Base-by-base conservation (phyloP, 352 stramenopile species). In the Phytophthora sp. region DNA sequence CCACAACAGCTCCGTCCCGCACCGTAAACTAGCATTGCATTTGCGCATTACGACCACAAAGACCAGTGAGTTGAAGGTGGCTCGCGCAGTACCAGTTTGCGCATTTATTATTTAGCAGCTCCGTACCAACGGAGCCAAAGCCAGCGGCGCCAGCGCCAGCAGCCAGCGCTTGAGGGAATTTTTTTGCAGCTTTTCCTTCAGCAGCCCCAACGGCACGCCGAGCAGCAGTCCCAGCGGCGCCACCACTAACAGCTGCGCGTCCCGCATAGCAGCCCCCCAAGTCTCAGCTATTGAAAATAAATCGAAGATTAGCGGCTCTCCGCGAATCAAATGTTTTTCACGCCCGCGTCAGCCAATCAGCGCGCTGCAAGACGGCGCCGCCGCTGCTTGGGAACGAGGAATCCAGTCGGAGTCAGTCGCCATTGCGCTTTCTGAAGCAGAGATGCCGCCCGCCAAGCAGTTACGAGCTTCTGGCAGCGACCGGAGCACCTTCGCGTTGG, bases 181-280 rank as follows among this genome's bases (percentile, higher is more conserved):
- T 28, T 77, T 82, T 8, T 39, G 35, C 27, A 74, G 41, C 13
- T 65, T 71, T 55, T 92, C 84, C 48, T 91, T 90, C 11, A 86
- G 30, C 3, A 89, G 13, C 5, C 84, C 84, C 1, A 77, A 56
- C 5, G 71, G 65, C 5, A 88, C 17, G 23, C 84, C 84, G 1
- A 89, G 51, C 38, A 69, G 30, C 20, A 85, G 30, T 27, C 74
- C 66, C 23, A 86, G 56, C 15, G 79, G 71, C 26, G 71, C 48
- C 37, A 74, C 28, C 43, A 63, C 62, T 26, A 84, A 21, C n/a
- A 88, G 24, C 61, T 74, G 63, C 42, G 30, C 38, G 51, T 63
- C 45, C 15, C 15, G 44, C 64, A 66, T 76, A 30, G 37, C 43
- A 42, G 11, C n/a, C n/a, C n/a, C n/a, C 21, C 21, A 45, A 28